phyloP scores from a whole-genome alignment of 306 rosid species.

The Vicia faba region DNA sequence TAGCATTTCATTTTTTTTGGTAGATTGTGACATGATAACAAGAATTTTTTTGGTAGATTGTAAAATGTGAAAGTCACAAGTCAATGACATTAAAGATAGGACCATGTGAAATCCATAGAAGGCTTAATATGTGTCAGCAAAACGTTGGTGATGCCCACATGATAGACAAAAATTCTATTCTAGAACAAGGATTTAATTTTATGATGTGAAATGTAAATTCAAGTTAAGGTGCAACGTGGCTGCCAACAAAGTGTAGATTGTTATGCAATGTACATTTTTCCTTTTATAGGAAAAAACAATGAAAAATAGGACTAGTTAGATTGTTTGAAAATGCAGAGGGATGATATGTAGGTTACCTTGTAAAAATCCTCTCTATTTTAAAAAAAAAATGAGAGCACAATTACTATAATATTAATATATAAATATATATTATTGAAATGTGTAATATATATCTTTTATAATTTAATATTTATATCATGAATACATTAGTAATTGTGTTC shows the following conservation, averaged over 20 bases:
- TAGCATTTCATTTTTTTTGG: background rate
- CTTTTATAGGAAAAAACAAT: too few species aligned
- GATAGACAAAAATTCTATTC: background rate
- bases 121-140: slow-evolving; percentile 3
- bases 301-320: too few species aligned
- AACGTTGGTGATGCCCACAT: background rate
- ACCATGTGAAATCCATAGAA: slow-evolving; percentile 13
- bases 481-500: too few species aligned
- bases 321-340: too few species aligned
- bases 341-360: too few species aligned
- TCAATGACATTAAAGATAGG: background rate
- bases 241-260: background rate
- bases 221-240: background rate
- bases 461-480: too few species aligned
- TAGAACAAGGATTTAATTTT: background rate
- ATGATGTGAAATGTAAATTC: background rate
- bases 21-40: slow-evolving; percentile 2
- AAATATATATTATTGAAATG: too few species aligned
- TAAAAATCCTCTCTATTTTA: too few species aligned
- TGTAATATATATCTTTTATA: too few species aligned
- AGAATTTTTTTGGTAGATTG: background rate
- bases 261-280: too few species aligned
- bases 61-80: background rate
- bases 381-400: too few species aligned
- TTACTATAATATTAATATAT: too few species aligned